A percentile compares a stretch with the other conserved stretches of the same genome.
Conservation (phyloP, 352 stramenopile species). For the Globisporangium takayamanum region DNA sequence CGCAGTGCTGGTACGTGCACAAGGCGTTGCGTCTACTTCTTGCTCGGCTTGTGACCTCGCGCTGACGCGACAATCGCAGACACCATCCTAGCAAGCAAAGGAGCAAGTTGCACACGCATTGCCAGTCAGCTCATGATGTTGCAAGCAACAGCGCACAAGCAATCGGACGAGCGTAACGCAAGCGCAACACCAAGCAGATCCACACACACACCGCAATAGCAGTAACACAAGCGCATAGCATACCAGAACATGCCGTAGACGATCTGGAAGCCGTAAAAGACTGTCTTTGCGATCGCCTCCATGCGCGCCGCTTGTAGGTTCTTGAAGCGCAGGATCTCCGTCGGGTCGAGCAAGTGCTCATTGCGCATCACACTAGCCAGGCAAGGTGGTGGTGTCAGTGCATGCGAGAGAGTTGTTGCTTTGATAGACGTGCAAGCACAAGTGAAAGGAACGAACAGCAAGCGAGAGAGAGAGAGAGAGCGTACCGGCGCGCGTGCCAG, state of each 20-base stretch:
- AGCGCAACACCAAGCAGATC: not conserved
- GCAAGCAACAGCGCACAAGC: not conserved
- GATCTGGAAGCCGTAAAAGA: constrained; percentile 86
- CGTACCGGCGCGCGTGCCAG: constrained; percentile 67
- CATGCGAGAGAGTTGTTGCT: not conserved
- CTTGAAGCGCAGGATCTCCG: constrained; percentile 85
- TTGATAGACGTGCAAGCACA: not conserved
- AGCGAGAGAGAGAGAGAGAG: not conserved
- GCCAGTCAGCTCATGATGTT: too few relatives aligned
- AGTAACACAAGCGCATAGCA: constrained; percentile 9
- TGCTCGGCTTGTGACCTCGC: constrained; percentile 26
- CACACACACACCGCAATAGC: not conserved
- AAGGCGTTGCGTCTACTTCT: constrained; percentile 4
- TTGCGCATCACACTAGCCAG: constrained; percentile 54
- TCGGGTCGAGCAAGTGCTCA: constrained; percentile 80
- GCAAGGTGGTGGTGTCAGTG: not conserved
- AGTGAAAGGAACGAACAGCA: too few relatives aligned
- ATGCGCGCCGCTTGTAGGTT: constrained; percentile 71
- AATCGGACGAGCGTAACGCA: not conserved
- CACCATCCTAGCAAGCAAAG: constrained; percentile 52
- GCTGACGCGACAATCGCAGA: constrained; percentile 74
- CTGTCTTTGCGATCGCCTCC: constrained; percentile 77
- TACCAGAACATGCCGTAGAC: constrained; percentile 89
- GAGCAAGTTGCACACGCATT: not conserved
- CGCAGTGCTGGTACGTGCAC: not conserved